These are phyloP conservation scores for Cyberlindnera veronae DNA, from an alignment of 805 yeast species.

Conservation along the genomic window DNA sequence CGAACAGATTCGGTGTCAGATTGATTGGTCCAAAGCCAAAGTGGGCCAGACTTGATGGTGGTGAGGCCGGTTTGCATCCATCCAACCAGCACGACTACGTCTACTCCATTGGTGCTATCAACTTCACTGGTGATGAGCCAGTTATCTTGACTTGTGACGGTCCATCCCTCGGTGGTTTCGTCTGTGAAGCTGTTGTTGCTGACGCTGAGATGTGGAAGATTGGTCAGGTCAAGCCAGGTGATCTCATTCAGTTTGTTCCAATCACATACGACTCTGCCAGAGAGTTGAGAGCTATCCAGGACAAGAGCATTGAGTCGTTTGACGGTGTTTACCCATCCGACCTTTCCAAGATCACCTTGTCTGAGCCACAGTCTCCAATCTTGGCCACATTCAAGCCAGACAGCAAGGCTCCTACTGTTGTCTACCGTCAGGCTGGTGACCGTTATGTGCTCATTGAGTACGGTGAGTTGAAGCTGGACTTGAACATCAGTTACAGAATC, in stretches of 20 bases:
- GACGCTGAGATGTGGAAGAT: conserved; percentile 98
- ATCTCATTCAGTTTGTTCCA: conserved; percentile 75
- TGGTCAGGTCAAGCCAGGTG: conserved; percentile 97
- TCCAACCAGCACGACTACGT: conserved; percentile 98
- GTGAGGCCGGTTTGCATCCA: conserved; percentile 97
- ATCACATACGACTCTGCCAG: conserved; percentile 67
- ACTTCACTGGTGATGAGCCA: conserved; percentile 98
- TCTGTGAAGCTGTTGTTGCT: conserved; percentile 92
- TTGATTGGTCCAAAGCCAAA: conserved; percentile 92
- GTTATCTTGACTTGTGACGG: conserved; percentile 97
- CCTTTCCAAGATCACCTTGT: conserved; percentile 29
- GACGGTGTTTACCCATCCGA: conserved; percentile 37
- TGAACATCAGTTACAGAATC: conserved; percentile 81
- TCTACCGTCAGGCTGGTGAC: conserved; percentile 96
- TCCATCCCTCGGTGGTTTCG: conserved; percentile 96
- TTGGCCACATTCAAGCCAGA: conserved; percentile 49
- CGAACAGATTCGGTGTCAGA: conserved; percentile 95
- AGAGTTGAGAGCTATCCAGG: conserved; percentile 57
- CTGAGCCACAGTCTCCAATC: conserved; percentile 65
- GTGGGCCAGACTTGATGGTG: conserved; percentile 97
- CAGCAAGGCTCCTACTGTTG: conserved; percentile 60
- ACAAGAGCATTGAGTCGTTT: conserved; percentile 43
- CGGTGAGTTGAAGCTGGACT: conserved; percentile 84
- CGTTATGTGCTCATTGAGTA: conserved; percentile 88
- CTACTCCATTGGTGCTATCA: conserved; percentile 92